A percentile compares a stretch with the other conserved stretches of the same genome.
phyloP scores from a whole-genome alignment of 257 asterid genomes.

The Jasminum sambac region DNA sequence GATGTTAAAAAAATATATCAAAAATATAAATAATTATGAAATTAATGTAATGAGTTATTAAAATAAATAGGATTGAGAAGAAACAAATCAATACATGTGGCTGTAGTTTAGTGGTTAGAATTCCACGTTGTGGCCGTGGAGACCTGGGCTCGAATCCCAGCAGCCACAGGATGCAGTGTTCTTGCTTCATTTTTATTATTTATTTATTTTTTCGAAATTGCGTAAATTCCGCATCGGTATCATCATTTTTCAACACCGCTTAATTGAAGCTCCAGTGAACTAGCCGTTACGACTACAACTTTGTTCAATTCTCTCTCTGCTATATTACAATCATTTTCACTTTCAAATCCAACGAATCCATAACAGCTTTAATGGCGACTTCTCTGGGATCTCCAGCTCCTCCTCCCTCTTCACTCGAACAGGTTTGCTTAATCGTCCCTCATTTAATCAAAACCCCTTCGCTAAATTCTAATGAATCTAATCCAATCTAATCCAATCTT shows the following conservation, averaged over 20 bases:
- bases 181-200: background rate
- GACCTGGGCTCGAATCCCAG: constrained; percentile 99
- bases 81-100: constrained; percentile 34
- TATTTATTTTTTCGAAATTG: no score
- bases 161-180: constrained; percentile 69
- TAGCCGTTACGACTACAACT: constrained; percentile 70
- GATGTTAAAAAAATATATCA: no score
- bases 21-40: no score
- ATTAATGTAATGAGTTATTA: no score
- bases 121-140: constrained; percentile 99
- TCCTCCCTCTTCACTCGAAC: constrained; percentile 53
- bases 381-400: constrained; percentile 68
- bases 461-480: background rate
- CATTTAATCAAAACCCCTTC: constrained; percentile 19
- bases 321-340: background rate
- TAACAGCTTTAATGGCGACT: constrained; percentile 51
- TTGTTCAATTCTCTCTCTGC: constrained; percentile 8
- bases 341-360: constrained; percentile 54
- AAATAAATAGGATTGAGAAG: background rate
- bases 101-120: constrained; percentile 99
- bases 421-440: constrained; percentile 44
- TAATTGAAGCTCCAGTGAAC: constrained; percentile 24
- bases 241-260: background rate
- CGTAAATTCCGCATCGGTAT: no score
- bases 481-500: background rate